Evolutionary conservation across 2,329 filamentous ascomycete genomes (phyloP).

Genomic region (Fusarium sp.): DNA sequence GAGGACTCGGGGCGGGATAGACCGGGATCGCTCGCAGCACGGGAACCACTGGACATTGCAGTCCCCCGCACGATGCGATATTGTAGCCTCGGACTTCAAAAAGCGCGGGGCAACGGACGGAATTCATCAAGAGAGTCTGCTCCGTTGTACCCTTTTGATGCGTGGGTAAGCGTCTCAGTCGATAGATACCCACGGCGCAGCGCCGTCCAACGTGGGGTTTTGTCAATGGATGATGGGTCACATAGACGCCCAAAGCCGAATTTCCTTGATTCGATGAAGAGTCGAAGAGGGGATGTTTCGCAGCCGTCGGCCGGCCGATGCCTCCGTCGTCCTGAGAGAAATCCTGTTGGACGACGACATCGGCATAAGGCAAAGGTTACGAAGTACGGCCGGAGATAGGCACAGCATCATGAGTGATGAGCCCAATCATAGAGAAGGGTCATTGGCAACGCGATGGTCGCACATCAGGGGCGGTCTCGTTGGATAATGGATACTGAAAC

Average conservation of each 20-base stretch:
- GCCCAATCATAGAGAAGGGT: slow-evolving; percentile 41
- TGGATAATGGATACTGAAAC: slow-evolving; percentile 21
- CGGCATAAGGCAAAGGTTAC: slow-evolving; percentile 27
- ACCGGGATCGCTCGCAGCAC: slow-evolving; percentile 42
- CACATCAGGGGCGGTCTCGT: slow-evolving; percentile 23
- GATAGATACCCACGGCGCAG: slow-evolving; percentile 41
- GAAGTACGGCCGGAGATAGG: slow-evolving; percentile 32
- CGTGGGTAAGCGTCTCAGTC: slow-evolving; percentile 34
- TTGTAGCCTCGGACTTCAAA: slow-evolving; percentile 38
- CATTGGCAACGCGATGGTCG: slow-evolving; percentile 42
- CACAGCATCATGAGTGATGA: slow-evolving; percentile 35
- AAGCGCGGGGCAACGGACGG: slow-evolving; percentile 44
- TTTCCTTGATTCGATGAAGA: slow-evolving; percentile 35
- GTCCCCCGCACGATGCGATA: slow-evolving; percentile 42
- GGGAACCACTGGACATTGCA: slow-evolving; percentile 30
- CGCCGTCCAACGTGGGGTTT: slow-evolving; percentile 46
- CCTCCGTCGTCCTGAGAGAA: slow-evolving; percentile 30
- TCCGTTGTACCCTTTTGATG: slow-evolving; percentile 29
- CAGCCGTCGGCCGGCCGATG: slow-evolving; percentile 24
- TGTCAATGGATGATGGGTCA: slow-evolving; percentile 45
- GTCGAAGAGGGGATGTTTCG: slow-evolving; percentile 34
- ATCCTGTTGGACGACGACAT: slow-evolving; percentile 35
- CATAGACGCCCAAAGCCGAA: slow-evolving; percentile 23
- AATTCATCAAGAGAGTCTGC: slow-evolving; percentile 39
- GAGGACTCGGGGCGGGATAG: slow-evolving; percentile 42